Evolutionary conservation across 345 rosid genomes (phyloP).

Genomic region (Kernera saxatilis): DNA sequence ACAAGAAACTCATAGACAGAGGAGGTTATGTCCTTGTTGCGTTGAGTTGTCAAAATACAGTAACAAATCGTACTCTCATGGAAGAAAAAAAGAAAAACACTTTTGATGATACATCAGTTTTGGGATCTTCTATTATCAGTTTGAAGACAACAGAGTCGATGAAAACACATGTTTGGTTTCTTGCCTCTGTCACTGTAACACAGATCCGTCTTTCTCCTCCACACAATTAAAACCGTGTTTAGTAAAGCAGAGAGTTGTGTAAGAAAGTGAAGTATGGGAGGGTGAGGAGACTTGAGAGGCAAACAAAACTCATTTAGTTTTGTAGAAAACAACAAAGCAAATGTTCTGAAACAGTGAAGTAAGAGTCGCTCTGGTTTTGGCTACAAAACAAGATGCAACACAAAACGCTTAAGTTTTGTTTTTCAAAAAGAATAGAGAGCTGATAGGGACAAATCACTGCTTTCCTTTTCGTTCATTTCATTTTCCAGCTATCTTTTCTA

Average conservation of each 20-base stretch:
- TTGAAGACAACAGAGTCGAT: constrained; percentile 15
- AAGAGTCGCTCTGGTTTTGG: constrained; percentile 20
- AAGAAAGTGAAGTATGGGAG: constrained; percentile 13
- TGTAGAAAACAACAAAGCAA: constrained; percentile 27
- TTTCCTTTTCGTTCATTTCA: constrained; percentile 24
- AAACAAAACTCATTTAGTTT: constrained; percentile 17
- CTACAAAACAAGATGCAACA: constrained; percentile 28
- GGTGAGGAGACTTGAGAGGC: constrained; percentile 22
- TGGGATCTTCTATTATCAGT: constrained; percentile 27
- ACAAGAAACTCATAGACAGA: background rate
- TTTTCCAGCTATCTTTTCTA: constrained; percentile 17
- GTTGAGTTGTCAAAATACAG: constrained; percentile 24
- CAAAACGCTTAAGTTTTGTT: constrained; percentile 13
- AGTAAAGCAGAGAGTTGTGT: background rate
- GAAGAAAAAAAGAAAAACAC: background rate
- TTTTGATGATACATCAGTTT: constrained; percentile 23
- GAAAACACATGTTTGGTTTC: constrained; percentile 23
- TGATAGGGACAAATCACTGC: constrained; percentile 27
- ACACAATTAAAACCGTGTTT: background rate
- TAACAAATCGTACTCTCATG: constrained; percentile 3
- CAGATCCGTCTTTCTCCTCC: constrained; percentile 28
- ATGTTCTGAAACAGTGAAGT: constrained; percentile 21
- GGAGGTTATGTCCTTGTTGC: background rate
- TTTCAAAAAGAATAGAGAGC: constrained; percentile 22
- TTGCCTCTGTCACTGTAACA: constrained; percentile 16